A percentile compares a stretch with the other conserved stretches of the same genome.
Evolutionary conservation across 352 stramenopile species (phyloP).

Genomic region (Pythium folliculosum): DNA sequence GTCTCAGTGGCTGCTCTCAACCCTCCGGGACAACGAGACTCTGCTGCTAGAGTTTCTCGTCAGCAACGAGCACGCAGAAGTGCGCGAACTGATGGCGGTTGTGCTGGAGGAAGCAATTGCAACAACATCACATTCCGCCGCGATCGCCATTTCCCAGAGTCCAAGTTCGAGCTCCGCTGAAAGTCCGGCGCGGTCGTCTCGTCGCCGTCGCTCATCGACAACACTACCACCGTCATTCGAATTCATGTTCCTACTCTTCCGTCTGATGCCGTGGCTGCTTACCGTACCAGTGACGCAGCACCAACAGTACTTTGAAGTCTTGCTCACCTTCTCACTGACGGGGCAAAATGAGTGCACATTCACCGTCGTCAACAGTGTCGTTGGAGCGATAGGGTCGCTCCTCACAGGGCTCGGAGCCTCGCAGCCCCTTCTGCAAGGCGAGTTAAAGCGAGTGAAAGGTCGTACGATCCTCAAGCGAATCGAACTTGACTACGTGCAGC

Average conservation of each 20-base stretch:
- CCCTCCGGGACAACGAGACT: constrained; percentile 57
- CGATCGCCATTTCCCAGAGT: constrained; percentile 6
- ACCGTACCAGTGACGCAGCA: constrained; percentile 70
- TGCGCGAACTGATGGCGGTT: constrained; percentile 70
- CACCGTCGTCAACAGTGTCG: constrained; percentile 79
- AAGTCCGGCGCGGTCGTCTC: constrained; percentile 1
- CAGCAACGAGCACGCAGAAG: constrained; percentile 61
- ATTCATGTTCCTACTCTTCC: constrained; percentile 80
- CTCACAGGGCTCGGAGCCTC: constrained; percentile 59
- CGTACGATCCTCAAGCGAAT: constrained; percentile 79
- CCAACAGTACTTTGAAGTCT: constrained; percentile 70
- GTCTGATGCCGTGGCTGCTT: constrained; percentile 75
- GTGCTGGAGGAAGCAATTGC: constrained; percentile 71
- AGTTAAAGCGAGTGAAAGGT: constrained; percentile 72
- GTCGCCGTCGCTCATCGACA: constrained; percentile 26
- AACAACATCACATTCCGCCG: constrained; percentile 35
- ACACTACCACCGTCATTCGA: constrained; percentile 72
- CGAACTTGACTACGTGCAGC: constrained; percentile 63
- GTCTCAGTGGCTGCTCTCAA: constrained; percentile 73
- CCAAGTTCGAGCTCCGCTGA: constrained; percentile 3
- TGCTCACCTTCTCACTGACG: constrained; percentile 78
- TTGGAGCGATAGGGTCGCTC: constrained; percentile 71
- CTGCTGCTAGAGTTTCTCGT: constrained; percentile 78
- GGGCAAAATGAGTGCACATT: constrained; percentile 84
- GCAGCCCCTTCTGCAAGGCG: constrained; percentile 60